A percentile compares a stretch with the other conserved stretches of the same genome.
Conservation (phyloP, 805 yeast species). For the Candida mattraensis region DNA sequence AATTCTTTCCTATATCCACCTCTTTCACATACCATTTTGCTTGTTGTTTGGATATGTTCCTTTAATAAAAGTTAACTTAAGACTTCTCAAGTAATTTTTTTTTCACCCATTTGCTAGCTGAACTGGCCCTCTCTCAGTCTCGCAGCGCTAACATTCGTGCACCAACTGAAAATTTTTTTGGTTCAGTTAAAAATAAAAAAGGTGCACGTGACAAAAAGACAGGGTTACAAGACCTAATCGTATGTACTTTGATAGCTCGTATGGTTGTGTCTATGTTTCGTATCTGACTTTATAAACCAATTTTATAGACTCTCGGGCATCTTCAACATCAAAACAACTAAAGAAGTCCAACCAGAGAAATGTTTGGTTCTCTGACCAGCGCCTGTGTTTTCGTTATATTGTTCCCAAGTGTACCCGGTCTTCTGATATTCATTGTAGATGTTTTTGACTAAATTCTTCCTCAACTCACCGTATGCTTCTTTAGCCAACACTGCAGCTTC, state of each 20-base stretch:
- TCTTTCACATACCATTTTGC: slow-evolving; percentile 10
- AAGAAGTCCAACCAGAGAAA: slow-evolving; percentile 92
- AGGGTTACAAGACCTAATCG: too few species aligned
- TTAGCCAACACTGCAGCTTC: slow-evolving; percentile 40
- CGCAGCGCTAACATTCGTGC: slow-evolving; percentile 6
- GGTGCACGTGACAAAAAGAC: slow-evolving; percentile 7
- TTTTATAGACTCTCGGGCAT: slow-evolving; percentile 56
- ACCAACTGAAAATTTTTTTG: slow-evolving; percentile 11
- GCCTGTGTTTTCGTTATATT: slow-evolving; percentile 79
- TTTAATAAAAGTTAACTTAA: too few species aligned
- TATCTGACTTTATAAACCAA: not conserved
- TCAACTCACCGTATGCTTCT: slow-evolving; percentile 55
- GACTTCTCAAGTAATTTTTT: too few species aligned
- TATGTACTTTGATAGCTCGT: too few species aligned
- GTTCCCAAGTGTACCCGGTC: slow-evolving; percentile 89
- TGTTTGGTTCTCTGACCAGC: slow-evolving; percentile 78
- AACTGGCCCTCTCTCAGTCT: too few species aligned
- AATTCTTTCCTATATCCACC: not conserved
- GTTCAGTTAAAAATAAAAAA: too few species aligned
- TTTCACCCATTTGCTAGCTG: too few species aligned
- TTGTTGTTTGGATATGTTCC: slow-evolving; percentile 6
- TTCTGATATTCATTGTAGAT: slow-evolving; percentile 65
- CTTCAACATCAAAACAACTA: slow-evolving; percentile 76
- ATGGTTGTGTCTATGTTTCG: not conserved
- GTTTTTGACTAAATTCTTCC: slow-evolving; percentile 67